Conservation (phyloP, 495 filamentous ascomycete species). For the Bryoglossum gracile region DNA sequence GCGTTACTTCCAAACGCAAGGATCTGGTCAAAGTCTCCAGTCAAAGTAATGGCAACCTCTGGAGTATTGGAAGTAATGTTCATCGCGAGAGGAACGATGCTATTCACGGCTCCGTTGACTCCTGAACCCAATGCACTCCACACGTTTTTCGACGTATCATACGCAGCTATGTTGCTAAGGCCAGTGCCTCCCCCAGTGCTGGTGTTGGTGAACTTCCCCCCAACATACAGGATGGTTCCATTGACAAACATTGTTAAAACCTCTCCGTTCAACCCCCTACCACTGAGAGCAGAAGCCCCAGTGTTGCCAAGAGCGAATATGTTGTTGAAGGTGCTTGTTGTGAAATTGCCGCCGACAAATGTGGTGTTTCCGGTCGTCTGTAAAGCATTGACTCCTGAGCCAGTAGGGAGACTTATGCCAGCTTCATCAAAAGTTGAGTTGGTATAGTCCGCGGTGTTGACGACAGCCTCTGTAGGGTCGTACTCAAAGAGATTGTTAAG, state of each 20-base stretch:
- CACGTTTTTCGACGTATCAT: constrained; percentile 54
- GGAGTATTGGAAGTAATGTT: constrained; percentile 66
- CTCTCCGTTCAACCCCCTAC: constrained; percentile 73
- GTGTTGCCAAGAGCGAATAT: constrained; percentile 70
- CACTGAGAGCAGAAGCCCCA: constrained; percentile 47
- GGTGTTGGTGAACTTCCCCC: constrained; percentile 78
- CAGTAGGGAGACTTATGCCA: constrained; percentile 54
- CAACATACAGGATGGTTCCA: constrained; percentile 65
- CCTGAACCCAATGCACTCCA: constrained; percentile 83
- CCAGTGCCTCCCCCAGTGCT: constrained; percentile 49
- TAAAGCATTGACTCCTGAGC: constrained; percentile 60
- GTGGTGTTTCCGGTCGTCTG: constrained; percentile 48
- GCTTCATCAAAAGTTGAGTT: constrained; percentile 68
- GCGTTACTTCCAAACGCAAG: constrained; percentile 55
- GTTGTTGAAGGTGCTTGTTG: constrained; percentile 54
- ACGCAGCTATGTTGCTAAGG: constrained; percentile 68
- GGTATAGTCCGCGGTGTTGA: constrained; percentile 54
- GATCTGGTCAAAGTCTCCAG: constrained; percentile 70
- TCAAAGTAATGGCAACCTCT: constrained; percentile 70
- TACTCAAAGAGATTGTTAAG: constrained; percentile 92
- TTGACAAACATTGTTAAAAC: constrained; percentile 63
- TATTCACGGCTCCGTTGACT: constrained; percentile 69
- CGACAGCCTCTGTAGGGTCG: constrained; percentile 53
- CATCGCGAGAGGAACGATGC: constrained; percentile 67
- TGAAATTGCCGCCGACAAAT: constrained; percentile 84